Conservation (phyloP, 1,139 yeast genomes). For the Pneumocystis canis region DNA sequence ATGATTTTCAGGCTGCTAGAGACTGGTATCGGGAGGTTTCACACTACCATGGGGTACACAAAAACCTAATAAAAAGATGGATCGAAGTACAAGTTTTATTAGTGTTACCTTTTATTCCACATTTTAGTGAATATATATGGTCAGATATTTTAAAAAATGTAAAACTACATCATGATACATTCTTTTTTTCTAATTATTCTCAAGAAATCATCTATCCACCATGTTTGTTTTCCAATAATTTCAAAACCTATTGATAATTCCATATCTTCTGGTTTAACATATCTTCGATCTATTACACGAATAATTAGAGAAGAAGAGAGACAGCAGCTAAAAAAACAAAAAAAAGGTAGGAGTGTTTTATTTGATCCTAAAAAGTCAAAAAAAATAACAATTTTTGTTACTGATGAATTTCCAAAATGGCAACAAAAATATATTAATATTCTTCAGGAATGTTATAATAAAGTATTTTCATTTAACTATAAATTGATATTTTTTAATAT, state of each 20-base stretch:
- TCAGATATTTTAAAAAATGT: slow-evolving; percentile 54
- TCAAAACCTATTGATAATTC: slow-evolving; percentile 43
- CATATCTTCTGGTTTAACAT: neutral
- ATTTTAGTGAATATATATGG: slow-evolving; percentile 81
- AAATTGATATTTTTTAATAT: slow-evolving; percentile 4
- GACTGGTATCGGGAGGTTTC: slow-evolving; percentile 88
- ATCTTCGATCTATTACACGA: neutral
- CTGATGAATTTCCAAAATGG: slow-evolving; percentile 90
- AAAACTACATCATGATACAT: neutral
- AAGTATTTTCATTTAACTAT: slow-evolving; percentile 1
- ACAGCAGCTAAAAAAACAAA: slow-evolving; percentile 74
- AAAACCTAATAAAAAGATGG: slow-evolving; percentile 62
- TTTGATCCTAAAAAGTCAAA: slow-evolving; percentile 63
- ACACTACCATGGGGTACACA: slow-evolving; percentile 51
- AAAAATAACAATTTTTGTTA: slow-evolving; percentile 53
- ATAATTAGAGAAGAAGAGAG: slow-evolving; percentile 37
- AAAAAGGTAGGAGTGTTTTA: slow-evolving; percentile 61
- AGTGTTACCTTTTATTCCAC: slow-evolving; percentile 89
- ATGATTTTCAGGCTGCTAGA: slow-evolving; percentile 87
- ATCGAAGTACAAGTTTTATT: slow-evolving; percentile 74
- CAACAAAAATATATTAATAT: slow-evolving; percentile 76
- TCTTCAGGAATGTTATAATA: slow-evolving; percentile 62
- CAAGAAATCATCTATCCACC: slow-evolving; percentile 46
- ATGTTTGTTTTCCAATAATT: slow-evolving; percentile 64
- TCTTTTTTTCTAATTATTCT: neutral